Evolutionary conservation across 2,329 filamentous ascomycete genomes (phyloP), one percentile per base, ranked within the genome.

Genomic region (Monilinia polystroma): DNA sequence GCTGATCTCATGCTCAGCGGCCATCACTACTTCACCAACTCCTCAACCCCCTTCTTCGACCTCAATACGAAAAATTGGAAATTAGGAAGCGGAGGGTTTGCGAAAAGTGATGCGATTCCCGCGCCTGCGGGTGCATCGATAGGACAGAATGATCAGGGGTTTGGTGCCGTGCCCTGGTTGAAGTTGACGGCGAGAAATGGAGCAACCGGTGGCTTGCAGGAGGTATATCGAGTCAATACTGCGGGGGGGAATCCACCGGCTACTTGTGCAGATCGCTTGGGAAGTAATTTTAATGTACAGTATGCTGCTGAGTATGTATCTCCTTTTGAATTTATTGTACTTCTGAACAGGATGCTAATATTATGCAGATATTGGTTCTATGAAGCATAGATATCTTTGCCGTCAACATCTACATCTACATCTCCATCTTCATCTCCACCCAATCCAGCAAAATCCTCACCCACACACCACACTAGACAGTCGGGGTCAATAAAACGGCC

Each of bases 151-250:
- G 77, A 84, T 60, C 72, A 81, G 7, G 88, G 89, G 66, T 84
- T 90, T 73, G 83, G 84, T 12, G 89, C 91, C 8, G 92, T 97
- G 1, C 75, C 89, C 0, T 97, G 93, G 93, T 81, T 98, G 69
- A 90, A 90, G 77, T 84, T 97, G 41, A 80, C 83, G 32, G 80
- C 82, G 20, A 80, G 78, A 26, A 76, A 79, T 56, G 84, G 81
- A 41, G 84, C 84, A n/a, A 88, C 86, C 1, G 85, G 85, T 2
- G 80, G 82, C 55, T 85, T 91, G 72, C 85, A 88, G 76, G 87
- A 92, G 76, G 88, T 97, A 32, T 98, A 94, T 79, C 86, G 94
- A 16, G 80, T 97, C 55, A 84, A 91, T 73, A 98, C 94, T 14
- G 92, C 90, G 0, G 93, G 93, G 35, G 94, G 94, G 14, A 85